Base-by-base conservation (phyloP, 768 basidiomycete genomes). In the Russula compacta region DNA sequence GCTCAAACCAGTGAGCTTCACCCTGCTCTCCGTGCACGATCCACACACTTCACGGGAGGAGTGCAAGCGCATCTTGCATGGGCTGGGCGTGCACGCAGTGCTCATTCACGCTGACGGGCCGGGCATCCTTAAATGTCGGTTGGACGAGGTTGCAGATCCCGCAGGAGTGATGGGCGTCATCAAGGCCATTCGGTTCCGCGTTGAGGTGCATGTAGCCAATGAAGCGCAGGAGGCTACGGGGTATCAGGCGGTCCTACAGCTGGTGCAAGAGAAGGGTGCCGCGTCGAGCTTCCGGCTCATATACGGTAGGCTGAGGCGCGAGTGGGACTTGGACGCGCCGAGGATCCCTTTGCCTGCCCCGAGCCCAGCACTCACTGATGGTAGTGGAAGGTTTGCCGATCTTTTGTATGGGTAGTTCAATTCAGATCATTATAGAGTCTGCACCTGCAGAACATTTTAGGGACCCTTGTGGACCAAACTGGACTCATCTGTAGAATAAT, bases 231-330 rank as follows among this genome's bases (percentile, higher is more conserved):
- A 71, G 38, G 67, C 67, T 63, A 79, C 73, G 48, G 82, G 75
- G 63, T 84, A 78, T 74, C 75, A 78, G 61, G 82, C 87, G 12
- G 76, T 78, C 40, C 72, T 95, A 66, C 76, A 80, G 17, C 70
- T 95, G 53, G 78, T 89, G 14, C 86, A 90, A 65, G 94, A 97
- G 76, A 93, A 86, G 71, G 95, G 95, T 4, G 86, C 93, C 17
- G 76, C 83, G 46, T 89, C 90, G 24, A 85, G 81, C 33, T 92
- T 97, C 76, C 88, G 85, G 72, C 78, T 82, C 53, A 76, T 92
- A 33, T 89, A 82, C 70, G 81, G 78, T 61, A 78, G 83, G 44
- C 71, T 97, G 58, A 77, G 79, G 62, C 75, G 78, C 35, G 79
- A 83, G 21, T 97, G 92, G 94, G 81, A 82, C 52, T 69, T 89